phyloP scores from a whole-genome alignment of 768 basidiomycete genomes.

The Mycena metata region DNA sequence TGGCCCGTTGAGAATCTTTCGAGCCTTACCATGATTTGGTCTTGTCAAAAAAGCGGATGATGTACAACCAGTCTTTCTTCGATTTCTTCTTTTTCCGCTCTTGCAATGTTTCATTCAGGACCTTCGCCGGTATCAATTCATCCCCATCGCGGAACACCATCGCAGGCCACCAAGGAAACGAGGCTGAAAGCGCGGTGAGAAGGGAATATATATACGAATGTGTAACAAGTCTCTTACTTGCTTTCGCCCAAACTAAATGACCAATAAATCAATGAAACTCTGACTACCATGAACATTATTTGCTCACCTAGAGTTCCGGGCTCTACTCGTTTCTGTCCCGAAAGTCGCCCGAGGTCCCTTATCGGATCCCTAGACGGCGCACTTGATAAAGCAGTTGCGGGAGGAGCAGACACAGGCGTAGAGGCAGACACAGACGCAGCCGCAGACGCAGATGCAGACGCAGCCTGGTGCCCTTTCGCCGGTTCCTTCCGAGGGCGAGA shows the following conservation, averaged over 20 bases:
- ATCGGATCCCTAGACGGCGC: neutral
- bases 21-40: slow-evolving; percentile 69
- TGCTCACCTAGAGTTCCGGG: slow-evolving; percentile 75
- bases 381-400: neutral
- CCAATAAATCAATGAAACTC: slow-evolving; percentile 21
- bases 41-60: slow-evolving; percentile 88
- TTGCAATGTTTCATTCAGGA: slow-evolving; percentile 45
- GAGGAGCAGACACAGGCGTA: neutral
- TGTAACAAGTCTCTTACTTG: slow-evolving; percentile 57
- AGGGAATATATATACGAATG: slow-evolving; percentile 23
- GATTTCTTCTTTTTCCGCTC: slow-evolving; percentile 50
- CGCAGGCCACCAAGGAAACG: slow-evolving; percentile 92
- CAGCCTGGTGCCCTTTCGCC: no score
- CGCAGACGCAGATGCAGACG: no score
- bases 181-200: slow-evolving; percentile 55
- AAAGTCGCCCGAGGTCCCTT: slow-evolving; percentile 27
- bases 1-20: neutral
- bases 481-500: no score
- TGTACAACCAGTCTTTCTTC: slow-evolving; percentile 62
- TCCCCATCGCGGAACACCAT: slow-evolving; percentile 78
- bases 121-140: slow-evolving; percentile 63
- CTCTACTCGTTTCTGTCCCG: slow-evolving; percentile 35
- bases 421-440: no score
- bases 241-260: slow-evolving; percentile 86
- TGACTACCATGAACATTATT: slow-evolving; percentile 1